Evolutionary conservation across 345 rosid species (phyloP).

Genomic region (Camelina sativa): DNA sequence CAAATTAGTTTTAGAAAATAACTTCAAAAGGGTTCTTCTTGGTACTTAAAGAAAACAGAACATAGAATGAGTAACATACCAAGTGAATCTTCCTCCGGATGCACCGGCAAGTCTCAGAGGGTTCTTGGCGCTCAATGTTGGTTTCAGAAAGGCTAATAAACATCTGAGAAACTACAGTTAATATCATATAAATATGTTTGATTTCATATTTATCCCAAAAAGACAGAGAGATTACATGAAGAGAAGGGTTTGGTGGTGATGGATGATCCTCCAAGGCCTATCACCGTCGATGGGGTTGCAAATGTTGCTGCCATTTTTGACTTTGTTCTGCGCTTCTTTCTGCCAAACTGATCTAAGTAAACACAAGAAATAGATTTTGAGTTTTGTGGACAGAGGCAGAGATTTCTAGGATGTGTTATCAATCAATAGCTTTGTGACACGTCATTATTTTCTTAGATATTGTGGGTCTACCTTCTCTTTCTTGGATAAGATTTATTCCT

Average conservation of each 20-base stretch:
- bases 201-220: not conserved
- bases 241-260: conserved; percentile 47
- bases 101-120: conserved; percentile 56
- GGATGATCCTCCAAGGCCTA: conserved; percentile 68
- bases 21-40: not conserved
- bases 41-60: not conserved
- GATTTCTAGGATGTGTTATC: conserved; percentile 53
- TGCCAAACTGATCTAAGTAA: conserved; percentile 19
- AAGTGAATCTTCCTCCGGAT: conserved; percentile 66
- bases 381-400: conserved; percentile 56
- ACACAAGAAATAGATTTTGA: conserved; percentile 12
- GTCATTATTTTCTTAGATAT: conserved; percentile 55
- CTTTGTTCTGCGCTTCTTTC: not conserved
- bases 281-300: conserved; percentile 62
- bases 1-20: not conserved
- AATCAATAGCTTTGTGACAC: conserved; percentile 67
- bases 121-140: conserved; percentile 58
- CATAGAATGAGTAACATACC: conserved; percentile 46
- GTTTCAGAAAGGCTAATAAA: conserved; percentile 61
- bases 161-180: not conserved
- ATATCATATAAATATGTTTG: not conserved
- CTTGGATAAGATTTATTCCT: conserved; percentile 41
- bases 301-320: conserved; percentile 65
- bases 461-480: conserved; percentile 44
- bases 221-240: conserved; percentile 54